A percentile compares a stretch with the other conserved stretches of the same genome.
phyloP scores from a whole-genome alignment of 1,284 basidiomycete species.

The Sporisorium graminicola region DNA sequence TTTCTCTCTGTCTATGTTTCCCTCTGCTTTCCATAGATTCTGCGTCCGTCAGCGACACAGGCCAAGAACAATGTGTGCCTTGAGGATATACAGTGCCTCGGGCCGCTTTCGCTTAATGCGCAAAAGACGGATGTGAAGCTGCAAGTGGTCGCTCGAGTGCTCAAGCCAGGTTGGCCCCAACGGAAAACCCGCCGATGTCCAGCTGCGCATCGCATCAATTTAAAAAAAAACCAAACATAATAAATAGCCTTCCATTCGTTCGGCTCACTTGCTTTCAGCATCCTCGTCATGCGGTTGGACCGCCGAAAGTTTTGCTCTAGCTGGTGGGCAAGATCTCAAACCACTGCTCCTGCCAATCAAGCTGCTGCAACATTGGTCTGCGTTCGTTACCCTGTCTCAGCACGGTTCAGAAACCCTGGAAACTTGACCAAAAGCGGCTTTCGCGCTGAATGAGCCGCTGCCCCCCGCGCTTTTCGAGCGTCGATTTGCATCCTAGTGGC shows the following conservation, averaged over 20 bases:
- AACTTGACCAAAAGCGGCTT: background rate
- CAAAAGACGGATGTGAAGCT: background rate
- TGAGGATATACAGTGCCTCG: background rate
- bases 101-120: background rate
- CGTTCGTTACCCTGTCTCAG: background rate
- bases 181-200: slow-evolving; percentile 4
- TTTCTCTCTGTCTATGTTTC: no score
- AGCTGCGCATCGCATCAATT: slow-evolving; percentile 8
- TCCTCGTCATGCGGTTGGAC: slow-evolving; percentile 2
- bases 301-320: background rate
- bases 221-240: background rate
- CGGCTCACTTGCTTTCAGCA: background rate
- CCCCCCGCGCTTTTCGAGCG: background rate
- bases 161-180: slow-evolving; percentile 6
- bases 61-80: background rate
- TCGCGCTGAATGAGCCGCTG: background rate
- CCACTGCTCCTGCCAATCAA: background rate
- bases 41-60: background rate
- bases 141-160: background rate
- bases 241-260: background rate
- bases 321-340: background rate
- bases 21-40: background rate
- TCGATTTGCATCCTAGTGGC: background rate
- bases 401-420: background rate
- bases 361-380: background rate